These are phyloP conservation scores for Diplodia corticola DNA, from an alignment of 2,329 filamentous ascomycete genomes.

Conservation along the genomic window DNA sequence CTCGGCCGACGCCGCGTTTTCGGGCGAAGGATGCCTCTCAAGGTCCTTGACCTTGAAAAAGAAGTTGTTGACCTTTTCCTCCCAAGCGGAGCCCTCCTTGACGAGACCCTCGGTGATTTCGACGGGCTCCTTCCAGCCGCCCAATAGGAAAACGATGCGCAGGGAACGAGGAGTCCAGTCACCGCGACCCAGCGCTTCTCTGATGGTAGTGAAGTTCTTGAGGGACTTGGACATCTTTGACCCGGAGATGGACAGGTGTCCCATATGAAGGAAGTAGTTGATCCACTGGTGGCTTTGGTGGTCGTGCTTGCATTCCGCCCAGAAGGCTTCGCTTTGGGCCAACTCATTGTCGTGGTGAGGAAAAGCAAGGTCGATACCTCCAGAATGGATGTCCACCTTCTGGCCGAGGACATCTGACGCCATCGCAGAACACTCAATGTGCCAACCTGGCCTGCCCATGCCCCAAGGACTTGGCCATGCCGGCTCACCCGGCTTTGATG, in stretches of 20 bases:
- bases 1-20: constrained; percentile 32
- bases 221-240: constrained; percentile 95
- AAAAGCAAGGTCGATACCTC: constrained; percentile 87
- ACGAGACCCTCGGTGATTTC: constrained; percentile 86
- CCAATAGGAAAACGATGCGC: constrained; percentile 83
- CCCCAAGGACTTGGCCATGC: constrained; percentile 90
- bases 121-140: constrained; percentile 86
- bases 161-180: constrained; percentile 78
- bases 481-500: constrained; percentile 87
- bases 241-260: constrained; percentile 83
- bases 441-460: constrained; percentile 86
- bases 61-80: constrained; percentile 73
- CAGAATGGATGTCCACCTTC: constrained; percentile 89
- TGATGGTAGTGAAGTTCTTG: constrained; percentile 94
- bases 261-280: constrained; percentile 95
- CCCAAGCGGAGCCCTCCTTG: constrained; percentile 73
- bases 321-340: constrained; percentile 88
- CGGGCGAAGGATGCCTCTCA: constrained; percentile 38
- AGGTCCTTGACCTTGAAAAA: constrained; percentile 61
- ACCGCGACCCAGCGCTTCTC: constrained; percentile 69
- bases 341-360: constrained; percentile 80
- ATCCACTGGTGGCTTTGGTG: constrained; percentile 68
- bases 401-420: constrained; percentile 82
- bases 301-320: constrained; percentile 49
- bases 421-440: constrained; percentile 97